Evolutionary conservation across 306 rosid genomes (phyloP), one percentile per base, ranked within the genome.

Genomic region (Adenanthera pavonina): DNA sequence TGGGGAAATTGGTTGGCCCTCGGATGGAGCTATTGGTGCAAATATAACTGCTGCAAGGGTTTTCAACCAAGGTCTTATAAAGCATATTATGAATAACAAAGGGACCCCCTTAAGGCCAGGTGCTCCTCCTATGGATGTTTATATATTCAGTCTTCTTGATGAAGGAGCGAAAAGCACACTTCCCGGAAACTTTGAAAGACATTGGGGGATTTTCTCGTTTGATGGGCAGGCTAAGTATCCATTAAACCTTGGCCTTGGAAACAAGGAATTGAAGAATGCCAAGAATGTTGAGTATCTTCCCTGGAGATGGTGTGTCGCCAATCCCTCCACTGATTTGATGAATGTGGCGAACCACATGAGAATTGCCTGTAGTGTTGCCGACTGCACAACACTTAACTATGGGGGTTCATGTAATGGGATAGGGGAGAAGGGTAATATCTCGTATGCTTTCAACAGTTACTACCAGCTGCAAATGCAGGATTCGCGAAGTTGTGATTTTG

Each of bases 1-100:
- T 60, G 97, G 97, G 74, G 97, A 93, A 85, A 83, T 93, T 2
- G 96, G 97, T 7, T 93, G 97, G 97, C 97, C 97, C 8, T 84
- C 97, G 0, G 97, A 93, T 75, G 97, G 96, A 85, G 92, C 97
- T 64, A 67, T 88, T 38, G 86, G 88, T 54, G 97, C 96, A 60
- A 93, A 91, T 76, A 84, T 89, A 61, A 91, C 88, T 35, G 97
- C 97, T 57, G 96, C 96, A 8, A 91, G 75, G 82, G 88, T 74
- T 41, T 93, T 93, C 89, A 93, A 91, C 87, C 97, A 90, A 84
- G 97, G 97, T 64, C 97, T 93, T 43, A 82, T 93, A 49, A 81
- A 44, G 14, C 94, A 90, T 40, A 89, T 90, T 33, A 52, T 90
- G 15, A 72, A 82, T 77, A 89, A 87, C 82, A 83, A 87, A 79